Evolutionary conservation across 1,139 yeast species (phyloP).

Genomic region (Candida tropicalis): DNA sequence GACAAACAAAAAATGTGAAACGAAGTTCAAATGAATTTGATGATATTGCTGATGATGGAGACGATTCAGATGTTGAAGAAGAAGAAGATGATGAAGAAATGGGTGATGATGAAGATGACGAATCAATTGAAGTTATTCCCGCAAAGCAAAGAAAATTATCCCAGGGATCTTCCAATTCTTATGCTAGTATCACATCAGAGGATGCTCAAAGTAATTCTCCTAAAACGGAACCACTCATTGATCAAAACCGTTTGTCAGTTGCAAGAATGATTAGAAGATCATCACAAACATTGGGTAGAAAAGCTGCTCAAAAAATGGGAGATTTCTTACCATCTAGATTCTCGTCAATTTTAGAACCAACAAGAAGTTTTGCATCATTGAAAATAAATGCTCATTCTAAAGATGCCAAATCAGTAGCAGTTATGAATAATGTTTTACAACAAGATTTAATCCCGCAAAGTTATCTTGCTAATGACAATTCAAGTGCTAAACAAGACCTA

Average conservation of each 20-base stretch:
- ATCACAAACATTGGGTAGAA: slow-evolving; percentile 62
- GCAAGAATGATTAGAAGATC: slow-evolving; percentile 67
- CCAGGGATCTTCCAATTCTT: slow-evolving; percentile 43
- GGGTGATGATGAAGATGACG: slow-evolving; percentile 33
- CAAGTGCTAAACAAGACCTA: slow-evolving; percentile 30
- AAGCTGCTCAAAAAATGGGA: slow-evolving; percentile 89
- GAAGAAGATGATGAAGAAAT: slow-evolving; percentile 30
- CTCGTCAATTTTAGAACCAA: slow-evolving; percentile 86
- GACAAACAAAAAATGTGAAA: slow-evolving; percentile 4
- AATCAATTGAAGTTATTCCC: slow-evolving; percentile 26
- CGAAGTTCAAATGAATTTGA: slow-evolving; percentile 19
- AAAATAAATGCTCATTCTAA: slow-evolving; percentile 71
- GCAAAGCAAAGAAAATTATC: slow-evolving; percentile 41
- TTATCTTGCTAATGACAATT: slow-evolving; percentile 24
- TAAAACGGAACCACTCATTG: slow-evolving; percentile 65
- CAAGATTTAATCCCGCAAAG: slow-evolving; percentile 42
- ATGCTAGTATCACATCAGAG: slow-evolving; percentile 40
- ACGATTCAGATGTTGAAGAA: slow-evolving; percentile 35
- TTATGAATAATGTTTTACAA: slow-evolving; percentile 49
- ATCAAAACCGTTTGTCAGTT: slow-evolving; percentile 67
- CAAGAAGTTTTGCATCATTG: slow-evolving; percentile 90
- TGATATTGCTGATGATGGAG: slow-evolving; percentile 24
- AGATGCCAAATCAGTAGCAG: slow-evolving; percentile 66
- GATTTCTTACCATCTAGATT: slow-evolving; percentile 83
- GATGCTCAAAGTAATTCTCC: slow-evolving; percentile 22